These are phyloP conservation scores for Caryopteris hybrid DNA, from an alignment of 305 asterid species.

Conservation along the genomic window DNA sequence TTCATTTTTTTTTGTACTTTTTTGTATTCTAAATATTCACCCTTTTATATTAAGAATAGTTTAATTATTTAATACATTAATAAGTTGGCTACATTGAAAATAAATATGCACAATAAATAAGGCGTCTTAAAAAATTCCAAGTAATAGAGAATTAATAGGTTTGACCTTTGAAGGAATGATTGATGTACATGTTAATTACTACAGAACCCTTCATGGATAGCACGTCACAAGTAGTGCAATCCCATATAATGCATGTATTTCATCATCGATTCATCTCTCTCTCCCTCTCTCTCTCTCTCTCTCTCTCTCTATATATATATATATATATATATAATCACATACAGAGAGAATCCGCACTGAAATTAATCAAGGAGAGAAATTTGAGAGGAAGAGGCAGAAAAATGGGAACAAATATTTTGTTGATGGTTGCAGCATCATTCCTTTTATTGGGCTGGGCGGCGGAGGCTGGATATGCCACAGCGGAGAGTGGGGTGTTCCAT, in stretches of 20 bases:
- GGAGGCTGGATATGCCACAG: conserved; percentile 10
- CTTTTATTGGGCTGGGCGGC: conserved; percentile 24
- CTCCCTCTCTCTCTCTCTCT: no score
- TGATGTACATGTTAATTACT: background rate
- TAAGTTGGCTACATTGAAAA: no score
- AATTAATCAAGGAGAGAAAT: background rate
- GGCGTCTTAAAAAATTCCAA: no score
- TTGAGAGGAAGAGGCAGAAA: background rate
- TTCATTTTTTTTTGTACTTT: no score
- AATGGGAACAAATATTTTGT: conserved; percentile 27
- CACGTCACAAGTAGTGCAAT: conserved; percentile 40
- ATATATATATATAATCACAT: no score
- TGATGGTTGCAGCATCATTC: conserved; percentile 30
- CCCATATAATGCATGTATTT: conserved; percentile 14
- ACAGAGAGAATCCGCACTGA: background rate
- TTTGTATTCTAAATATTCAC: no score
- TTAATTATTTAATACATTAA: no score
- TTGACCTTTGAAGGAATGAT: conserved; percentile 1
- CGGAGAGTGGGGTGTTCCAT: conserved; percentile 36
- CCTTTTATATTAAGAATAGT: no score
- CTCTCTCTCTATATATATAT: background rate
- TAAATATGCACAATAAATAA: no score
- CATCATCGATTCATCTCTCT: no score
- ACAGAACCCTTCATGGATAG: conserved; percentile 32
- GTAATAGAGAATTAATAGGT: background rate